Evolutionary conservation across 331 rosid genomes (phyloP).

Genomic region (Acacia concinna): DNA sequence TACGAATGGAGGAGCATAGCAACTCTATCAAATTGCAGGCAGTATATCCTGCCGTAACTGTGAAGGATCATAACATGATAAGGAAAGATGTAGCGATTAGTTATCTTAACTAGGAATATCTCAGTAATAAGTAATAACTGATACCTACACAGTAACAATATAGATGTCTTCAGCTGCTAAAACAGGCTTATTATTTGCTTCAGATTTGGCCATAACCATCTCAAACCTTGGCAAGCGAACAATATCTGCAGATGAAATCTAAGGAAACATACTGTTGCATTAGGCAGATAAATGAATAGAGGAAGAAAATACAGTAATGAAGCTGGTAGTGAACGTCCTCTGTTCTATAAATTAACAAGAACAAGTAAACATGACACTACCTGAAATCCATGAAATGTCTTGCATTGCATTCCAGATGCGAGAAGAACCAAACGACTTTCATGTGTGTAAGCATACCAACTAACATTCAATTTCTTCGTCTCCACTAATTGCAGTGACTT

Average conservation of each 20-base stretch:
- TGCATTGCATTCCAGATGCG: slow-evolving; percentile 99
- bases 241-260: slow-evolving; percentile 94
- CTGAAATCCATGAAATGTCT: slow-evolving; percentile 94
- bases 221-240: slow-evolving; percentile 96
- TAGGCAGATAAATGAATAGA: slow-evolving; percentile 35
- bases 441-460: slow-evolving; percentile 93
- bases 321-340: slow-evolving; percentile 7
- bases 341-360: slow-evolving; percentile 11
- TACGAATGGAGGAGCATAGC: slow-evolving; percentile 94
- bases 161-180: slow-evolving; percentile 82
- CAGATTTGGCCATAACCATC: slow-evolving; percentile 95
- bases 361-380: slow-evolving; percentile 40
- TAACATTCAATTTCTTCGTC: slow-evolving; percentile 76
- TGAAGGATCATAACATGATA: slow-evolving; percentile 17
- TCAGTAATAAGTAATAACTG: slow-evolving; percentile 16
- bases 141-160: slow-evolving; percentile 81
- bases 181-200: slow-evolving; percentile 85
- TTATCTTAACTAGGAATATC: slow-evolving; percentile 25
- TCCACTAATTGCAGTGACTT: slow-evolving; percentile 83
- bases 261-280: slow-evolving; percentile 37
- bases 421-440: slow-evolving; percentile 99
- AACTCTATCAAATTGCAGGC: slow-evolving; percentile 93
- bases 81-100: slow-evolving; percentile 16
- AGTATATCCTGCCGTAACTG: slow-evolving; percentile 98
- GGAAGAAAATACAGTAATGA: slow-evolving; percentile 22